Evolutionary conservation across 2,329 filamentous ascomycete genomes (phyloP).

Genomic region (Cladosporium sp.): DNA sequence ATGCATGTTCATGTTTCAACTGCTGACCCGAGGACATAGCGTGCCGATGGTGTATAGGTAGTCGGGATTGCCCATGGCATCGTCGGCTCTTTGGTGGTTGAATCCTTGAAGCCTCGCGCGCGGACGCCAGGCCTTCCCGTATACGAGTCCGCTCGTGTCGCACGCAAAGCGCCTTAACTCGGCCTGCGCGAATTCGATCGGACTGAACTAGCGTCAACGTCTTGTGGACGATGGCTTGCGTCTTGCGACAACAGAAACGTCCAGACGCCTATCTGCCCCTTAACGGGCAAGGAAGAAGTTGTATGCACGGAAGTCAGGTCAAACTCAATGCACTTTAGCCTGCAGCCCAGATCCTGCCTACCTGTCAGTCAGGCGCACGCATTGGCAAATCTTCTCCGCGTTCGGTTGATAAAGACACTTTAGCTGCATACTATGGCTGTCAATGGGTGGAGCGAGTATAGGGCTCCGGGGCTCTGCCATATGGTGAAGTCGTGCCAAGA

Average conservation of each 20-base stretch:
- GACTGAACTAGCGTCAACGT: neutral
- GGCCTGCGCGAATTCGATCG: neutral
- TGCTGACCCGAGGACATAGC: conserved; percentile 8
- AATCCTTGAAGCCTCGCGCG: too few species aligned
- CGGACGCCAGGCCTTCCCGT: too few species aligned
- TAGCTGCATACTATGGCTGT: neutral
- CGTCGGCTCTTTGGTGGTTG: neutral
- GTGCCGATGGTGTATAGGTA: neutral
- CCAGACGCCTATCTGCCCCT: neutral
- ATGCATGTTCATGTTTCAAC: conserved; percentile 8
- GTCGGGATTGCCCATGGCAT: neutral
- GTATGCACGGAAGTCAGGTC: neutral
- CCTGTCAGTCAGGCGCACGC: neutral
- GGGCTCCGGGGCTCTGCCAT: neutral
- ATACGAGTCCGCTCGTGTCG: neutral
- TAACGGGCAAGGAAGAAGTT: neutral
- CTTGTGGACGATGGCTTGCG: neutral
- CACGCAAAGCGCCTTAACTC: neutral
- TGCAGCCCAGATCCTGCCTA: neutral
- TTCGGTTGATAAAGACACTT: too few species aligned
- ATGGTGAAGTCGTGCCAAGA: neutral
- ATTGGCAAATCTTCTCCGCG: too few species aligned
- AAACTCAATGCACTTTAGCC: neutral
- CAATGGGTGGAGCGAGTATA: neutral
- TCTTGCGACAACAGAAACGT: neutral